Conservation (phyloP, 1,284 basidiomycete species). For the Trametes sp. region DNA sequence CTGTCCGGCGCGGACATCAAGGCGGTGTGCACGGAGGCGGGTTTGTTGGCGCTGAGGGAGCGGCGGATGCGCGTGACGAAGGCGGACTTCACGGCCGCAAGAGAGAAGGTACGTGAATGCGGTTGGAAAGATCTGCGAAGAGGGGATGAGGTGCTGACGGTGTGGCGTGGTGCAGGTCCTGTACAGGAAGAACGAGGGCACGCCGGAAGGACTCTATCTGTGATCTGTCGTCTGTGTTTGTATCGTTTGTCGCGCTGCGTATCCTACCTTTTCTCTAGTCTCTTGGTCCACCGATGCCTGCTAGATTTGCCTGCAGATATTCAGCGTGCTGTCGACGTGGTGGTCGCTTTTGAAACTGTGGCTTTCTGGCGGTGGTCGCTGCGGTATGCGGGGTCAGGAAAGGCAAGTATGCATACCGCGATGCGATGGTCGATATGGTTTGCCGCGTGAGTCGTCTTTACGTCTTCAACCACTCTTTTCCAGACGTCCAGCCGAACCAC, state of each 20-base stretch:
- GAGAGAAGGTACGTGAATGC: constrained; percentile 77
- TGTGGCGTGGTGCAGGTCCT: constrained; percentile 61
- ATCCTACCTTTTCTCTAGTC: constrained; percentile 26
- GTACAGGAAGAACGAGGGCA: constrained; percentile 95
- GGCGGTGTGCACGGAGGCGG: constrained; percentile 97
- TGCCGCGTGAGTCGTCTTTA: constrained; percentile 8
- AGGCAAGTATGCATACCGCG: neutral
- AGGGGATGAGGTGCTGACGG: constrained; percentile 20
- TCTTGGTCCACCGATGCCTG: neutral
- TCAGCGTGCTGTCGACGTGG: neutral
- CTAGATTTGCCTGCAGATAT: neutral
- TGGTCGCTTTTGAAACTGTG: neutral
- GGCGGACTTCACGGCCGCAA: constrained; percentile 84
- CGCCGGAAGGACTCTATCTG: constrained; percentile 84
- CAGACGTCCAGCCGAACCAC: neutral
- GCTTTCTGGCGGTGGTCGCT: neutral
- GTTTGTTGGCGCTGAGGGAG: constrained; percentile 92
- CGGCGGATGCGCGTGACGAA: constrained; percentile 97
- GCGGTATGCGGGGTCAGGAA: neutral
- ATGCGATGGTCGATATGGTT: constrained; percentile 11
- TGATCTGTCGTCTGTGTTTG: constrained; percentile 45
- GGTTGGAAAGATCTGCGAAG: neutral
- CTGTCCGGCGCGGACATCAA: constrained; percentile 98
- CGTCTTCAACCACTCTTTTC: neutral
- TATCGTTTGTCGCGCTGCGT: constrained; percentile 22